A percentile compares a stretch with the other conserved stretches of the same genome.
phyloP scores from a whole-genome alignment of 1,284 basidiomycete genomes.

The Afroboletus lepidellus region DNA sequence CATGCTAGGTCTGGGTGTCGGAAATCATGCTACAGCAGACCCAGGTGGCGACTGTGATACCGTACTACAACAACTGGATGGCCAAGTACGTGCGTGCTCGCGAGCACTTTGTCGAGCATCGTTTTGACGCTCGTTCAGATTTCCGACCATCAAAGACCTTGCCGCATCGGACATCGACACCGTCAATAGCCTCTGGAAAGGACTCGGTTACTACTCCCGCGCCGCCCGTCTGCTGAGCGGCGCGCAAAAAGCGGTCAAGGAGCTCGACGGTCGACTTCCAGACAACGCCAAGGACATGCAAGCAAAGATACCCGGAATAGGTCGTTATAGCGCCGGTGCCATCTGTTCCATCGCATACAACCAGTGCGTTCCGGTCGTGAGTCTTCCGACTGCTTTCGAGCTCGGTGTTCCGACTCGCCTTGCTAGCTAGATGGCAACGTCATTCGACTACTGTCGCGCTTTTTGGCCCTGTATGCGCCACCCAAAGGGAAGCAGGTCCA shows the following conservation, averaged over 20 bases:
- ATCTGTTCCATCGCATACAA: constrained; percentile 91
- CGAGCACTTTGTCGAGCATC: neutral
- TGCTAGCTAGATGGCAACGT: constrained; percentile 89
- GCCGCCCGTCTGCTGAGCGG: constrained; percentile 78
- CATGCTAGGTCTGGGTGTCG: constrained; percentile 75
- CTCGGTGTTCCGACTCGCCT: neutral
- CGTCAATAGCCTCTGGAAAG: constrained; percentile 87
- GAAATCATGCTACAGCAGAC: constrained; percentile 99
- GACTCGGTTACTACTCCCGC: constrained; percentile 89
- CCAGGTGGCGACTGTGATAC: constrained; percentile 86
- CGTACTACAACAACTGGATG: constrained; percentile 88
- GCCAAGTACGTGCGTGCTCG: constrained; percentile 48
- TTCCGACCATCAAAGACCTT: constrained; percentile 80
- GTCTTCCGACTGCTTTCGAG: constrained; percentile 26
- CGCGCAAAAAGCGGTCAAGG: constrained; percentile 72
- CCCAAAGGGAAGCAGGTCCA: constrained; percentile 78
- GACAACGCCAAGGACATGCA: constrained; percentile 80
- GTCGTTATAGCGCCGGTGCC: constrained; percentile 88
- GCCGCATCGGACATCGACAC: constrained; percentile 77
- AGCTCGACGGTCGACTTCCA: constrained; percentile 74
- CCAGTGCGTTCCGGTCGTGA: constrained; percentile 77
- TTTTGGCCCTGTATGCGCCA: constrained; percentile 79
- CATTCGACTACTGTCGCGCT: constrained; percentile 75
- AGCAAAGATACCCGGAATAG: constrained; percentile 85
- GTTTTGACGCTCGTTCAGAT: constrained; percentile 45